Conservation (phyloP, 495 filamentous ascomycete genomes). For the Corynascus novoguineensis region DNA sequence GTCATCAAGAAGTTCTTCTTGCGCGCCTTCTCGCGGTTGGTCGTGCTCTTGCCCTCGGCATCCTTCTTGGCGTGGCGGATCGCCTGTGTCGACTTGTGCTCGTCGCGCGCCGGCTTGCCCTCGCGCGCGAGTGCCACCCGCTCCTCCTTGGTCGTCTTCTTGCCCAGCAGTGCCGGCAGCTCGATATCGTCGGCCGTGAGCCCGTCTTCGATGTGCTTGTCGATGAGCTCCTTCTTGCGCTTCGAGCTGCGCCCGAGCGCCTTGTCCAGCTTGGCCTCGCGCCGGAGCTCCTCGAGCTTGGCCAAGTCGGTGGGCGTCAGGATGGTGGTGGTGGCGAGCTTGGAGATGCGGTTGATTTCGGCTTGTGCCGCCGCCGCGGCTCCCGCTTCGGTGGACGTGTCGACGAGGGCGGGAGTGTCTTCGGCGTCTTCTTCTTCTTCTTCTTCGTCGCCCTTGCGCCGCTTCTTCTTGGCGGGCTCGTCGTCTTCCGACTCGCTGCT, state of each 20-base stretch:
- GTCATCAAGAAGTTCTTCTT: slow-evolving; percentile 99
- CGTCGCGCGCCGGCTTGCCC: slow-evolving; percentile 63
- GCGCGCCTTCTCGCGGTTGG: slow-evolving; percentile 94
- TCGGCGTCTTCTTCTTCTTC: slow-evolving; percentile 26
- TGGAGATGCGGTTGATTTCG: slow-evolving; percentile 39
- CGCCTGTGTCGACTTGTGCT: slow-evolving; percentile 77
- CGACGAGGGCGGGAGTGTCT: slow-evolving; percentile 25
- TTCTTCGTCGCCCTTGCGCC: slow-evolving; percentile 29
- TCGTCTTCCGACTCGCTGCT: slow-evolving; percentile 72
- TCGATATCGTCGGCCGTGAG: slow-evolving; percentile 85
- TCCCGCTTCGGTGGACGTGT: slow-evolving; percentile 30
- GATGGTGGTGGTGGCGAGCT: slow-evolving; percentile 77
- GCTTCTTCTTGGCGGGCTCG: slow-evolving; percentile 60
- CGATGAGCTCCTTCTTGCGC: slow-evolving; percentile 45
- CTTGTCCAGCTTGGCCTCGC: slow-evolving; percentile 64
- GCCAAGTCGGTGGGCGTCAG: slow-evolving; percentile 87
- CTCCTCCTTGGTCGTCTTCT: slow-evolving; percentile 69
- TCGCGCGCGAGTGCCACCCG: slow-evolving; percentile 71
- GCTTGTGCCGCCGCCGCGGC: slow-evolving; percentile 36
- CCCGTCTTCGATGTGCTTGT: slow-evolving; percentile 70
- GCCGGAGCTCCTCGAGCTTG: slow-evolving; percentile 82
- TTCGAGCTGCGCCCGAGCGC: slow-evolving; percentile 40
- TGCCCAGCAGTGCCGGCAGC: slow-evolving; percentile 60
- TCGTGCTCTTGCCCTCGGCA: slow-evolving; percentile 84
- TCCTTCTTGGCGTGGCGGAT: slow-evolving; percentile 78